A percentile compares a stretch with the other conserved stretches of the same genome.
phyloP scores from a whole-genome alignment of 129 eudicot species.

The Flaveria trinervia region DNA sequence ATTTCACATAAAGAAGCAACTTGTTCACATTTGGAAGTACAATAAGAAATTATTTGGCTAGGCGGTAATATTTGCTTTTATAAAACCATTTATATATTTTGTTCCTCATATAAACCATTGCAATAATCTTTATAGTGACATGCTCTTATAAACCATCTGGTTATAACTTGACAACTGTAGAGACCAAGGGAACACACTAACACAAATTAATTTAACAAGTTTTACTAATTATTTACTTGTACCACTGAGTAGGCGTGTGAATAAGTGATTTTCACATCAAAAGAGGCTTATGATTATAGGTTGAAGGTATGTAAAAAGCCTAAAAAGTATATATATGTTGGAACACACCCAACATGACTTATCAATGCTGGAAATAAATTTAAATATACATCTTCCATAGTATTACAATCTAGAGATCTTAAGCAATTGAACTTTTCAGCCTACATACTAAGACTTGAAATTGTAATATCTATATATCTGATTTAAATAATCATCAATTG shows the following conservation, averaged over 20 bases:
- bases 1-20: background rate
- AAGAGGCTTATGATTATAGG: constrained; percentile 17
- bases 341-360: background rate
- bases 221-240: constrained; percentile 3
- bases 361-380: background rate
- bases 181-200: background rate
- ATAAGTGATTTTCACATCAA: constrained; percentile 9
- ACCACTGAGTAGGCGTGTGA: constrained; percentile 6
- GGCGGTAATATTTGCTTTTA: background rate
- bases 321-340: constrained; percentile 3
- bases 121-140: background rate
- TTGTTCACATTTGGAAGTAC: background rate
- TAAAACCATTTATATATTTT: constrained; percentile 3
- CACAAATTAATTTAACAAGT: constrained; percentile 9
- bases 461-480: background rate
- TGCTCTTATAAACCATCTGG: background rate
- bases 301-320: constrained; percentile 10
- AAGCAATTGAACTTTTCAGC: background rate
- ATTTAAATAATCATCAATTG: background rate
- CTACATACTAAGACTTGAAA: background rate
- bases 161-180: background rate
- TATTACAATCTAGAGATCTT: background rate
- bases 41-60: background rate
- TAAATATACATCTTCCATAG: background rate
- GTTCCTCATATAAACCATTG: background rate